Evolutionary conservation across 108 stramenopile genomes (phyloP), one percentile per base, ranked within the genome.

Genomic region (Cyclotella baltica): DNA sequence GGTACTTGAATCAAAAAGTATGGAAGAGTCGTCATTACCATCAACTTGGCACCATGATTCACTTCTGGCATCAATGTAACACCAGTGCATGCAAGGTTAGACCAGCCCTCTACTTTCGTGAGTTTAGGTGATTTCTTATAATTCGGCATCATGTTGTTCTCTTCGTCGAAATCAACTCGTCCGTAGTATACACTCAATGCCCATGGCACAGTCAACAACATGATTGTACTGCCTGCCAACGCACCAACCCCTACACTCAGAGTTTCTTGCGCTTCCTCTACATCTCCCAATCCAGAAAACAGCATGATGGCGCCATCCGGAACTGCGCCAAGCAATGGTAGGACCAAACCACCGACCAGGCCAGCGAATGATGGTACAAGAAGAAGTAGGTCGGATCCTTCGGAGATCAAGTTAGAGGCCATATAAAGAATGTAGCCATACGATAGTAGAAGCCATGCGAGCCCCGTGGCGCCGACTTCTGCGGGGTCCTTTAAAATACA

Each of bases 221-320:
- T 98, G 61, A 98, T 98, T 30, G 98, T 99, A 27, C 90, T 92
- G 28, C 98, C 98, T 0, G 98, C 98, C 63, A 99, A 84, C 20
- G 98, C 97, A 15, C 98, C 98, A 8, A 99, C 97, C 19, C 98
- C 98, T 9, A 98, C 97, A 13, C 86, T 73, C 3, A 98, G 86
- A n/a, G 97, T 92, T 66, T 95, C 91, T 65, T 95, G 92, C 11
- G 93, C 96, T 31, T 62, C 57, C 48, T 92, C 89, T 28, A 89
- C 73, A 50, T 89, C 88, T 19, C 96, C 96, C 35, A 98, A 71
- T 33, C 98, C 98, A 13, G 88, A 90, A 69, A 99, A 99, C 13
- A 98, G 86, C 73, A 99, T 96, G 70, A 99, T 98, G 37, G 97
- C 96, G 36, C 96, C 98, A 86, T 99, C 98, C 25, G 98, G 98